phyloP scores from a whole-genome alignment of 805 yeast species.

The Pichia californica region DNA sequence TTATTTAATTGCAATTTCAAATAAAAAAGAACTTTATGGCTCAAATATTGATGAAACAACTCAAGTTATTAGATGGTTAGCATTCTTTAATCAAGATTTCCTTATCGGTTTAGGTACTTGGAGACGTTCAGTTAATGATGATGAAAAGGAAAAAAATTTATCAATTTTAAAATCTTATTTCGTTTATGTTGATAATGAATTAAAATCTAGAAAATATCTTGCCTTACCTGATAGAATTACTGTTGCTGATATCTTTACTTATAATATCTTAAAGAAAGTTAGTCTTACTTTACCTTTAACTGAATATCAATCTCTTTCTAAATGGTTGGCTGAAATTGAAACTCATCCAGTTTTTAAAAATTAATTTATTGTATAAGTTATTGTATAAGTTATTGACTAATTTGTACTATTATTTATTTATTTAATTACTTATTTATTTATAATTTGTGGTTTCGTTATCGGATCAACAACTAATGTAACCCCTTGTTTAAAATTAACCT shows the following conservation, averaged over 20 bases:
- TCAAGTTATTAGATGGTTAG: constrained; percentile 65
- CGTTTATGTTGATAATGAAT: constrained; percentile 2
- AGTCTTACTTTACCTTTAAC: neutral
- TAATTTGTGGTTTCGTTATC: constrained; percentile 20
- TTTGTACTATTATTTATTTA: constrained; percentile 34
- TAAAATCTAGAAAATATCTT: neutral
- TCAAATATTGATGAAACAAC: constrained; percentile 55
- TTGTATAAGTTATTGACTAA: constrained; percentile 1
- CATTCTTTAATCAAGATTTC: constrained; percentile 64
- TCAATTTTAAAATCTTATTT: neutral
- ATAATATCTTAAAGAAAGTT: neutral
- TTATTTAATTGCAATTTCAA: constrained; percentile 36
- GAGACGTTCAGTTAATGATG: neutral
- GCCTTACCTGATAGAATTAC: neutral
- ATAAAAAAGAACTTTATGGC: constrained; percentile 41
- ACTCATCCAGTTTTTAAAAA: constrained; percentile 27
- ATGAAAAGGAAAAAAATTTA: neutral
- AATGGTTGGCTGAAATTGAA: neutral
- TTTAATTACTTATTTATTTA: neutral
- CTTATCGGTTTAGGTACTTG: constrained; percentile 28
- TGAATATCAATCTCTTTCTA: neutral
- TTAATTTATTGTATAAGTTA: neutral
- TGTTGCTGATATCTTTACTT: constrained; percentile 7
- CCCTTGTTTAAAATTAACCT: constrained; percentile 33
- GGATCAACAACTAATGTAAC: constrained; percentile 37